phyloP scores from a whole-genome alignment of 345 rosid genomes.

The Aquilaria malaccensis region DNA sequence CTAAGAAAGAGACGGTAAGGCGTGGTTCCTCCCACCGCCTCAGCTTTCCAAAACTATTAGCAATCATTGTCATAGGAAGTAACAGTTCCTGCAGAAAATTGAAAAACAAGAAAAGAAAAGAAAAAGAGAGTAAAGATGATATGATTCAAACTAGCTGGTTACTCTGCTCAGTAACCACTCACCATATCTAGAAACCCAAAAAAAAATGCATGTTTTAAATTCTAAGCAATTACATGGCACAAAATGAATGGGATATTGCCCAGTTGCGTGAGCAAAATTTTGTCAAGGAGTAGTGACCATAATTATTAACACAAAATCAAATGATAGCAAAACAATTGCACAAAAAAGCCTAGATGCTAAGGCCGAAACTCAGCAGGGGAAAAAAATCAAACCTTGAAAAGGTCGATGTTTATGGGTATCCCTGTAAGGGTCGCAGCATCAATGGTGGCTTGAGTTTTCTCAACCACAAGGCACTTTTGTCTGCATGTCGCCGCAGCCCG shows the following conservation, averaged over 20 bases:
- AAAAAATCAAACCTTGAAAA: slow-evolving; percentile 57
- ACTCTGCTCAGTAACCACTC: not conserved
- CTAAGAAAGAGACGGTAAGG: slow-evolving; percentile 72
- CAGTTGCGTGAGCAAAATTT: too few species aligned
- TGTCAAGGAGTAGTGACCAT: not conserved
- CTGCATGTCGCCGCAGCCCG: slow-evolving; percentile 66
- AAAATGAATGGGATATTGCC: too few species aligned
- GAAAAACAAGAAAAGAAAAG: not conserved
- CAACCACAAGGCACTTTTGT: slow-evolving; percentile 57
- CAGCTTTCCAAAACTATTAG: slow-evolving; percentile 61
- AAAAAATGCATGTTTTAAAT: too few species aligned
- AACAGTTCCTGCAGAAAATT: slow-evolving; percentile 59
- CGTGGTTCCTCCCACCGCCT: slow-evolving; percentile 90
- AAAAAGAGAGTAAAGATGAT: slow-evolving; percentile 2
- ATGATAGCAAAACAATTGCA: not conserved
- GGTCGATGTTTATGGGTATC: slow-evolving; percentile 93
- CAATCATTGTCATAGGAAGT: slow-evolving; percentile 58
- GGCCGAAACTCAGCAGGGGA: not conserved
- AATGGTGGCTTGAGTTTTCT: slow-evolving; percentile 92
- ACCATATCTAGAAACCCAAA: not conserved
- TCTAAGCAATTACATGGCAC: too few species aligned
- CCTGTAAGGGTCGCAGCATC: slow-evolving; percentile 92
- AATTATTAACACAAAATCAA: slow-evolving; percentile 1
- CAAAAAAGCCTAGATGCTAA: not conserved
- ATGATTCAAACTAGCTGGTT: not conserved